These are phyloP conservation scores for Pichia sp. DNA, from an alignment of 1,139 yeast species.

Conservation along the genomic window DNA sequence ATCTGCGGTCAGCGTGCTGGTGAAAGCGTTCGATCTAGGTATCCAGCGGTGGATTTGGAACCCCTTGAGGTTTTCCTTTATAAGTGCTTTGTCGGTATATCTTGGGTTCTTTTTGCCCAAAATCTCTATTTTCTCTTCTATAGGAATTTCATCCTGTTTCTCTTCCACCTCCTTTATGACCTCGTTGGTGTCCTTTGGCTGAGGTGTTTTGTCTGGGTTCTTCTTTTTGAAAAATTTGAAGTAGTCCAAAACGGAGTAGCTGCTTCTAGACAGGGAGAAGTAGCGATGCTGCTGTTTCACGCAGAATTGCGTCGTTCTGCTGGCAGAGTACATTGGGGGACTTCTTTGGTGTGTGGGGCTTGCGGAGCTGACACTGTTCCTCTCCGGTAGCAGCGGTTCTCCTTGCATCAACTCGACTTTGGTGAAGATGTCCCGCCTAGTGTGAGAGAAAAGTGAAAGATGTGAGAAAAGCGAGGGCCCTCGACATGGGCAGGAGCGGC, in stretches of 20 bases:
- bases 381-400: background rate
- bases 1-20: background rate
- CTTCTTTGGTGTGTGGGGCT: background rate
- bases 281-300: slow-evolving; percentile 14
- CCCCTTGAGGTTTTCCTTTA: slow-evolving; percentile 32
- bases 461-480: background rate
- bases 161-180: slow-evolving; percentile 27
- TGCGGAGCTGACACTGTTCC: background rate
- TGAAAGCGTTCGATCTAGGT: slow-evolving; percentile 14
- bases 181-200: slow-evolving; percentile 26
- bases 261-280: slow-evolving; percentile 17
- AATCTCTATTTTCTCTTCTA: slow-evolving; percentile 23
- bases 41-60: slow-evolving; percentile 34
- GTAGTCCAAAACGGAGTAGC: slow-evolving; percentile 29
- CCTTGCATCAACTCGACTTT: background rate
- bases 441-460: background rate
- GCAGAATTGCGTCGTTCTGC: background rate
- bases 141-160: slow-evolving; percentile 19
- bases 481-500: background rate
- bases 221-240: slow-evolving; percentile 31
- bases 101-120: slow-evolving; percentile 30
- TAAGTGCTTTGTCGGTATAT: slow-evolving; percentile 20
- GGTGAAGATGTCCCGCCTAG: background rate
- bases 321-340: background rate
- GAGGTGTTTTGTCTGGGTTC: slow-evolving; percentile 15